These are phyloP conservation scores for Leccinum boreale DNA, from an alignment of 768 basidiomycete species.

Conservation along the genomic window DNA sequence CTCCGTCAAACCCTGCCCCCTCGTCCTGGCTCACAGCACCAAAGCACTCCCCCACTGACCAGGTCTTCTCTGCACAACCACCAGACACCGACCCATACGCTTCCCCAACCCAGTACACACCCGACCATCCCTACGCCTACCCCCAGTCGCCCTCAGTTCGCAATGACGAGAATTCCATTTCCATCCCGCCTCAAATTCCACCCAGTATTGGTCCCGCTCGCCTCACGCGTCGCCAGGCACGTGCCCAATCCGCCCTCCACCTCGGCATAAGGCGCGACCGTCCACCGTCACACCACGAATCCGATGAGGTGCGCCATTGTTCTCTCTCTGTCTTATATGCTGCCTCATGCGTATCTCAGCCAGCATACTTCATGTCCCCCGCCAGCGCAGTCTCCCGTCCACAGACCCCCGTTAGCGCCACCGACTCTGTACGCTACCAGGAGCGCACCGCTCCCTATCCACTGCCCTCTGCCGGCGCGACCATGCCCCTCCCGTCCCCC, in stretches of 20 bases:
- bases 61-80: slow-evolving; percentile 22
- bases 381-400: slow-evolving; percentile 37
- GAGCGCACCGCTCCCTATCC: slow-evolving; percentile 34
- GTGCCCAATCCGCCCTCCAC: slow-evolving; percentile 33
- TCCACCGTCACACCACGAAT: slow-evolving; percentile 22
- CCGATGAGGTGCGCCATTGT: slow-evolving; percentile 25
- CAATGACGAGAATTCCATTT: slow-evolving; percentile 25
- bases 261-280: slow-evolving; percentile 32
- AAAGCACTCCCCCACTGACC: slow-evolving; percentile 21
- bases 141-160: slow-evolving; percentile 30
- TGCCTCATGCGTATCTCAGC: slow-evolving; percentile 20
- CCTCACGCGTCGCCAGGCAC: slow-evolving; percentile 44
- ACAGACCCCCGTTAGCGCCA: slow-evolving; percentile 35
- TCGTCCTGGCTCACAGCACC: slow-evolving; percentile 18
- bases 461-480: slow-evolving; percentile 14
- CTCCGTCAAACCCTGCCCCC: slow-evolving; percentile 20
- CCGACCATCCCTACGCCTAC: slow-evolving; percentile 28
- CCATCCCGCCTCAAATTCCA: slow-evolving; percentile 40
- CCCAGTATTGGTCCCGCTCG: slow-evolving; percentile 54
- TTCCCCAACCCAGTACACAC: slow-evolving; percentile 22
- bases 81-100: slow-evolving; percentile 35
- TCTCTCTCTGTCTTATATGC: background rate
- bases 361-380: slow-evolving; percentile 36
- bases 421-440: slow-evolving; percentile 32
- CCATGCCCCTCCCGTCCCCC: slow-evolving; percentile 36